Base-by-base conservation (phyloP, 73 alveolate genomes). In the Paramecium primaurelia region DNA sequence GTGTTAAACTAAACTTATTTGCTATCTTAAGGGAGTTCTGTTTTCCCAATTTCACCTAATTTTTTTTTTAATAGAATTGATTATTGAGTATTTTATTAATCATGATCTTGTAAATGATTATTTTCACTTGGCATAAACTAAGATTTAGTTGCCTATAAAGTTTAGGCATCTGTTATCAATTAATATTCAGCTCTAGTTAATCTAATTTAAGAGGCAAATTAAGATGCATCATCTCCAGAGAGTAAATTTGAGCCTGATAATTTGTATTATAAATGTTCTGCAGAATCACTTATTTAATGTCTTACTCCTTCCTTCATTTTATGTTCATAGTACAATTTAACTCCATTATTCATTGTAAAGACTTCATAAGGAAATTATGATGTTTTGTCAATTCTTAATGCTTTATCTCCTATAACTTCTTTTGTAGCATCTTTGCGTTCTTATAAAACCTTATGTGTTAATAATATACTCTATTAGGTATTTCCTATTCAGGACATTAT, bases 321-420 rank as follows among this genome's bases (percentile, higher is more conserved):
- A 5, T 42, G 58, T 22, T 80, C 91, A 49, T 6, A 80, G 32
- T 32, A 44, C 45, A 80, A 80, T 26, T 49, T 80, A 47, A 80
- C 91, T 25, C 91, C 91, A 45, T 80, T 80, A 44, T 40, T 80
- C 91, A 80, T 80, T 6, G 91, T 42, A 47, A 80, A 80, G 51
- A 26, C 58, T 32, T 80, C 91, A 45, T 80, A 80, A 26, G 91
- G 91, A 47, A 80, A 80, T 80, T 45, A n/a, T 2, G 91, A 40
- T 20, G 91, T 45, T 47, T 80, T 80, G 18, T 80, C 91, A 26
- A 44, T 20, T 80, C 58, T 80, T 42, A 80, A 32, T 45, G 91
- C 91, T 80, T 47, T 80, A 80, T 80, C 91, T 18, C 91, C 91
- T 22, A 80, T 42, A 1, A 80, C 91, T 25, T 80, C 91, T 80